A percentile compares a stretch with the other conserved stretches of the same genome.
These are phyloP conservation scores for Paramecium sexaurelia DNA, from an alignment of 73 alveolate genomes.

Conservation along the genomic window DNA sequence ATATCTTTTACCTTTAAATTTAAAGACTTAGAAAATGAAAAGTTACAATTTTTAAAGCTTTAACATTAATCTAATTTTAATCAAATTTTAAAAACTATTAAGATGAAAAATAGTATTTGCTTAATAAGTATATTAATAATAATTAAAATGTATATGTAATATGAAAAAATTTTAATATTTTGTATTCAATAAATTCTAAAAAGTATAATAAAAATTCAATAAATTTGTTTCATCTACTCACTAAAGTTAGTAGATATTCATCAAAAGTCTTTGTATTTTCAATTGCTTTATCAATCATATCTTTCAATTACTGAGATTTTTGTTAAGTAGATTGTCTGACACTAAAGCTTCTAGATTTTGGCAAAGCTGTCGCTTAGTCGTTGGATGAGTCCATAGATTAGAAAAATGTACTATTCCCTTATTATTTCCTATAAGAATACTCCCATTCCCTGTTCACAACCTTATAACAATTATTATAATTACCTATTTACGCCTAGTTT, in stretches of 20 bases:
- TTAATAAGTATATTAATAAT: too few relatives aligned
- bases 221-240: background rate
- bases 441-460: conserved; percentile 34
- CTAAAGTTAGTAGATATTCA: background rate
- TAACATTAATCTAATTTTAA: too few relatives aligned
- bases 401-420: conserved; percentile 1
- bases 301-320: background rate
- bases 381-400: background rate
- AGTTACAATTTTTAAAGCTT: too few relatives aligned
- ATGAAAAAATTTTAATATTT: too few relatives aligned
- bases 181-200: too few relatives aligned
- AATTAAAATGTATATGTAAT: too few relatives aligned
- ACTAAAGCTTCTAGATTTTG: background rate
- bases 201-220: background rate
- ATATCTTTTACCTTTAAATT: too few relatives aligned
- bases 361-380: background rate
- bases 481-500: conserved; percentile 18
- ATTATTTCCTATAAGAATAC: background rate
- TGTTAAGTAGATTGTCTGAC: background rate
- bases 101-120: too few relatives aligned
- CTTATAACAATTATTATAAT: background rate
- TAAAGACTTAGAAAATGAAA: too few relatives aligned
- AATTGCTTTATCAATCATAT: background rate
- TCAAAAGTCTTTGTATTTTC: background rate
- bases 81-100: too few relatives aligned